phyloP scores from a whole-genome alignment of 2,329 filamentous ascomycete genomes.

The Botryotinia calthae region DNA sequence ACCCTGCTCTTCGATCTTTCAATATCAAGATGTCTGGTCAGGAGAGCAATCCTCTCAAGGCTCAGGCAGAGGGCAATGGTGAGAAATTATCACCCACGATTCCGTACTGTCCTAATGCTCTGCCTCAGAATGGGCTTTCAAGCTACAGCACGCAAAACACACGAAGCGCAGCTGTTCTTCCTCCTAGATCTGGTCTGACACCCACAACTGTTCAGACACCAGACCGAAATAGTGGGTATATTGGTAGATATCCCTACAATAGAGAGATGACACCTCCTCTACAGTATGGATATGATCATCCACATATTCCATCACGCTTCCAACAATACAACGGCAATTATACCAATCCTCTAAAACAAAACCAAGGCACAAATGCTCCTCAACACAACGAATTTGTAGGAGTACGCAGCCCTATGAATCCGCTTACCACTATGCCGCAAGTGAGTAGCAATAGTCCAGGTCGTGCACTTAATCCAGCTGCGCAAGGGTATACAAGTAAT shows the following conservation, averaged over 20 bases:
- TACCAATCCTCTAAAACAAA: too few species aligned
- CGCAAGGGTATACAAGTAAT: background rate
- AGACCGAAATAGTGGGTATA: background rate
- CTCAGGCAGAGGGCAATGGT: too few species aligned
- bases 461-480: background rate
- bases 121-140: accelerated
- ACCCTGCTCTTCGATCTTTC: accelerated
- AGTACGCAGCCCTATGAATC: background rate
- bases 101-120: accelerated
- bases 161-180: background rate
- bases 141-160: background rate
- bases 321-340: background rate
- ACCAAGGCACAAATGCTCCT: background rate
- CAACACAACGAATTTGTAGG: background rate
- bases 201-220: background rate
- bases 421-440: too few species aligned
- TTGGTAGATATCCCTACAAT: too few species aligned
- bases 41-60: accelerated
- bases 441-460: background rate
- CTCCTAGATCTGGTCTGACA: background rate
- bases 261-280: accelerated
- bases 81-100: too few species aligned
- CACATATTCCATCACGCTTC: accelerated
- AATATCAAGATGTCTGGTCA: background rate
- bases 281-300: too few species aligned